Percentiles rank a stretch among this genome's conserved stretches.
Evolutionary conservation across 768 basidiomycete genomes (phyloP).

Genomic region (Suillus discolor): DNA sequence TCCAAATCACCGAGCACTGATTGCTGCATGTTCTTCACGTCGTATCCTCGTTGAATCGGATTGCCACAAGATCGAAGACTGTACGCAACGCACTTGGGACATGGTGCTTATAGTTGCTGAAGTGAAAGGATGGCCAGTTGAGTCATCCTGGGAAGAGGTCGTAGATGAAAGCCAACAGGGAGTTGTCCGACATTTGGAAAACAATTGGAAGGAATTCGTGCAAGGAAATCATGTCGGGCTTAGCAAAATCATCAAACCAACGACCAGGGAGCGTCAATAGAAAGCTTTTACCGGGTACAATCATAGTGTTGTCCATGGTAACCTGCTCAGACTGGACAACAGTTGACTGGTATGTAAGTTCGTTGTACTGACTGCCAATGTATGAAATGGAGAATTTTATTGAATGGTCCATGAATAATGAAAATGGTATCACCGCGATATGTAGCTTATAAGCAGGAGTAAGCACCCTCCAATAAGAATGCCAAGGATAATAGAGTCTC

Average conservation of each 20-base stretch:
- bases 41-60: constrained; percentile 90
- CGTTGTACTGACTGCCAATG: background rate
- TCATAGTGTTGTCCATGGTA: background rate
- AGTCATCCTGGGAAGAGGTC: constrained; percentile 54
- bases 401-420: constrained; percentile 6
- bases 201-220: constrained; percentile 71
- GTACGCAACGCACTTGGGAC: constrained; percentile 68
- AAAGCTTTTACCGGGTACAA: background rate
- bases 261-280: constrained; percentile 7
- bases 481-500: constrained; percentile 90
- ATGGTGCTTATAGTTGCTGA: constrained; percentile 74
- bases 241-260: constrained; percentile 11
- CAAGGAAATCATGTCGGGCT: constrained; percentile 43
- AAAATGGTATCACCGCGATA: constrained; percentile 29
- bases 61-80: constrained; percentile 64
- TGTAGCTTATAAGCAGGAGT: constrained; percentile 59
- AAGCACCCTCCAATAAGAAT: constrained; percentile 85
- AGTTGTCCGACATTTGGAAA: constrained; percentile 62
- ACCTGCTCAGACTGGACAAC: background rate
- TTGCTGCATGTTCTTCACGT: constrained; percentile 59
- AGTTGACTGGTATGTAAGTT: constrained; percentile 5
- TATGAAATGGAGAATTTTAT: background rate
- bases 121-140: constrained; percentile 77
- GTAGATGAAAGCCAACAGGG: constrained; percentile 52
- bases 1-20: constrained; percentile 60